A percentile compares a stretch with the other conserved stretches of the same genome.
These are phyloP conservation scores for Pugionium dolabratum DNA, from an alignment of 345 rosid species.

Conservation along the genomic window DNA sequence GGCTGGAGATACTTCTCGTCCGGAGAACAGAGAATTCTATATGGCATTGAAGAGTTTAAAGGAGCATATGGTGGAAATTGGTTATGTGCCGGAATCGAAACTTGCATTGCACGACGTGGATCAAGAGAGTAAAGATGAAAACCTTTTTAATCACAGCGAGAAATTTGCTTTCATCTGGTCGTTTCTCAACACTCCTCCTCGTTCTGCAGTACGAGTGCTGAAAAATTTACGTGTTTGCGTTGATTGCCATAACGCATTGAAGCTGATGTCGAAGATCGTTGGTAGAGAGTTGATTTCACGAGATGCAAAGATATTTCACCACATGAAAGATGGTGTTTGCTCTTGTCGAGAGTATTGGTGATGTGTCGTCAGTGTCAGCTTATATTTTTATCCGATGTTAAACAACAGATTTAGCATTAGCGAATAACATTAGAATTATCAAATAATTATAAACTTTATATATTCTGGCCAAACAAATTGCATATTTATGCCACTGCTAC, in stretches of 20 bases:
- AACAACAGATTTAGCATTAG: too few species aligned
- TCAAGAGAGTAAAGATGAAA: slow-evolving; percentile 77
- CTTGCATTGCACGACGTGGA: slow-evolving; percentile 4
- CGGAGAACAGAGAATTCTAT: slow-evolving; percentile 57
- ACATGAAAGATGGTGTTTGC: slow-evolving; percentile 67
- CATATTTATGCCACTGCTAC: too few species aligned
- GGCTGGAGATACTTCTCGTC: slow-evolving; percentile 68
- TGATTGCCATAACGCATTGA: slow-evolving; percentile 78
- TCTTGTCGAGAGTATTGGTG: slow-evolving; percentile 81
- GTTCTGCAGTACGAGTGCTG: slow-evolving; percentile 51
- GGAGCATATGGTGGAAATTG: slow-evolving; percentile 73
- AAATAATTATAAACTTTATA: too few species aligned
- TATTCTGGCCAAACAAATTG: too few species aligned
- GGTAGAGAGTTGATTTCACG: slow-evolving; percentile 66
- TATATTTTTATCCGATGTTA: too few species aligned
- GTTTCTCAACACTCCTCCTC: slow-evolving; percentile 56
- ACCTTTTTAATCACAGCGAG: slow-evolving; percentile 11
- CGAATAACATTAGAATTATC: too few species aligned
- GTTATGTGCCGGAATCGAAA: slow-evolving; percentile 50
- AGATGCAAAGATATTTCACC: slow-evolving; percentile 82
- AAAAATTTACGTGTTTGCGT: slow-evolving; percentile 76
- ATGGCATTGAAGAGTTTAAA: slow-evolving; percentile 56
- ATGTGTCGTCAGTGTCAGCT: neutral
- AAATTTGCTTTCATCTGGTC: slow-evolving; percentile 50
- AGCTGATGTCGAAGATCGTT: slow-evolving; percentile 71